Percentiles rank a stretch among this genome's conserved stretches.
Evolutionary conservation across 176 grass and related monocot genomes (phyloP).

Genomic region (Phyllostachys edulis): DNA sequence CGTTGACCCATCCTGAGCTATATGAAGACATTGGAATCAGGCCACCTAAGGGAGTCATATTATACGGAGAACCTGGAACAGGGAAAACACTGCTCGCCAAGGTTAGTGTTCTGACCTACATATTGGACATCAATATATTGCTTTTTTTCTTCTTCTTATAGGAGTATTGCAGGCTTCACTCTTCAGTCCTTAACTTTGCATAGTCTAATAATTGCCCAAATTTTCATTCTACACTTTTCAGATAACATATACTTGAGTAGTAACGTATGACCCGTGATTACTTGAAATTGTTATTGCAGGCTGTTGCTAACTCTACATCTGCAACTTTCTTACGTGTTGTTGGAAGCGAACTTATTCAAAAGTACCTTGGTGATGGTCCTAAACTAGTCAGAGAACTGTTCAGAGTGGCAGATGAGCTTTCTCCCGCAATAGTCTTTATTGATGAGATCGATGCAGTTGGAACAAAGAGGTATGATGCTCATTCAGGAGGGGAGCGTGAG

Average conservation of each 20-base stretch:
- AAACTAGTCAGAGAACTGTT: conserved; percentile 88
- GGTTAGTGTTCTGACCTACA: conserved; percentile 38
- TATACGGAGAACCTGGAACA: conserved; percentile 86
- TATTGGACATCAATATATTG: background rate
- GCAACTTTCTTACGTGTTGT: conserved; percentile 91
- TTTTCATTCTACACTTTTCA: background rate
- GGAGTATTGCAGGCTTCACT: background rate
- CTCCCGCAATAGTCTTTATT: conserved; percentile 87
- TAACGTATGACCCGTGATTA: background rate
- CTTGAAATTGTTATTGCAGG: conserved; percentile 40
- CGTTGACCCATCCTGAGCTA: conserved; percentile 83
- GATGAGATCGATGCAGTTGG: conserved; percentile 90
- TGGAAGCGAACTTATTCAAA: conserved; percentile 88
- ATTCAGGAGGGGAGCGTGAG: conserved; percentile 91
- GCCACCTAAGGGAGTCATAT: conserved; percentile 87
- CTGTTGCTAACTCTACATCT: conserved; percentile 86
- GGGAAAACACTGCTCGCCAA: conserved; percentile 86
- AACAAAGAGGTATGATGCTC: conserved; percentile 93
- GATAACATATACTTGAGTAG: background rate
- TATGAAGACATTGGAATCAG: conserved; percentile 93
- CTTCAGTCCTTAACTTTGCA: background rate
- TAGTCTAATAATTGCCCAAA: background rate
- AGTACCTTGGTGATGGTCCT: conserved; percentile 86
- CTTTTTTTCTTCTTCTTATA: background rate
- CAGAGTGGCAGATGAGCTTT: conserved; percentile 83